Percentiles rank a stretch among this genome's conserved stretches.
Evolutionary conservation across 2,329 filamentous ascomycete genomes (phyloP).

Genomic region (Neofusicoccum parvum): DNA sequence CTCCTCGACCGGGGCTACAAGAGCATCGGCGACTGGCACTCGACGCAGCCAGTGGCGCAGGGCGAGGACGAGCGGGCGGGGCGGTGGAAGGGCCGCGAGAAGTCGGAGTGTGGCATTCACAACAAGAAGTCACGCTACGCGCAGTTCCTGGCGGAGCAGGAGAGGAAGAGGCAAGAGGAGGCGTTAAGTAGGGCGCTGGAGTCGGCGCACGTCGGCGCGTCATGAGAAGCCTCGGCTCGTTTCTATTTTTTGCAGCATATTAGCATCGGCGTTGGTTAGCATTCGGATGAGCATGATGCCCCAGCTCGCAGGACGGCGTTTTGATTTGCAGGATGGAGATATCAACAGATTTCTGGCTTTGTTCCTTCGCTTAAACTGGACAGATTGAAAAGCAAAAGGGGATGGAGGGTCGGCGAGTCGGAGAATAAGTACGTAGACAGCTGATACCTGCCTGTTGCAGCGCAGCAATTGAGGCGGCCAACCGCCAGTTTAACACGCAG

Average conservation of each 20-base stretch:
- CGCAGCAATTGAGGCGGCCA: slow-evolving; percentile 12
- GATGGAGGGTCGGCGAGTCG: background rate
- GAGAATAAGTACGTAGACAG: background rate
- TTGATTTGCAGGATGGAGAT: slow-evolving; percentile 16
- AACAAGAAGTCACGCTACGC: slow-evolving; percentile 95
- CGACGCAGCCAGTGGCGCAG: slow-evolving; percentile 82
- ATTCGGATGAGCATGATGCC: slow-evolving; percentile 21
- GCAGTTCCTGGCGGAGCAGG: slow-evolving; percentile 75
- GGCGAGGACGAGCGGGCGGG: slow-evolving; percentile 95
- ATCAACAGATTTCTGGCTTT: slow-evolving; percentile 12
- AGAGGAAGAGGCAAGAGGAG: slow-evolving; percentile 57
- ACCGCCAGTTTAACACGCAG: background rate
- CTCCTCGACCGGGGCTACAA: slow-evolving; percentile 95
- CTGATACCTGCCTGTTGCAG: background rate
- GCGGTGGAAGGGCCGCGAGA: slow-evolving; percentile 92
- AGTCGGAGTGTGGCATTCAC: slow-evolving; percentile 99
- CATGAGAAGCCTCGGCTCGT: background rate
- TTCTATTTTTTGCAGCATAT: slow-evolving; percentile 25
- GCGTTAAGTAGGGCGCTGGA: slow-evolving; percentile 21
- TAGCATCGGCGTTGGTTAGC: slow-evolving; percentile 35
- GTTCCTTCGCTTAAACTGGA: slow-evolving; percentile 1
- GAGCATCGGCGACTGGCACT: slow-evolving; percentile 98
- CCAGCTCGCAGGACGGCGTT: slow-evolving; percentile 12
- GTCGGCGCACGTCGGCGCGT: slow-evolving; percentile 17
- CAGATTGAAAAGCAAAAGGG: slow-evolving; percentile 4